phyloP scores from a whole-genome alignment of 1,139 yeast genomes.

The Saccharomycopsis hybrid region DNA sequence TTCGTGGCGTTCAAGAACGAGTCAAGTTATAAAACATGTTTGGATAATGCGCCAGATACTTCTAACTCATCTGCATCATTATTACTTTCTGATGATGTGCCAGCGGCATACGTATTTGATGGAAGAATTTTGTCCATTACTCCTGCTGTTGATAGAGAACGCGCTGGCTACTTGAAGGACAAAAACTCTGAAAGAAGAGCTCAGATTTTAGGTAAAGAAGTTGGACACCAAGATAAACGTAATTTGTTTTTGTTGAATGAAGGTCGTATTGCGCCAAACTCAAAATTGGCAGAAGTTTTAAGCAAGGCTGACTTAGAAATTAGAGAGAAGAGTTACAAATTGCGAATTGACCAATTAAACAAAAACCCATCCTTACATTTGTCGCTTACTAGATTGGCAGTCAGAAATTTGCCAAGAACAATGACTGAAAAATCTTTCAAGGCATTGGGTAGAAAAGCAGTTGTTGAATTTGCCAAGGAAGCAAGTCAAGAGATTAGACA shows the following conservation, averaged over 20 bases:
- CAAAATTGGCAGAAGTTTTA: conserved; percentile 68
- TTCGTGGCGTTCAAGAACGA: conserved; percentile 76
- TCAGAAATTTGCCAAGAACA: conserved; percentile 88
- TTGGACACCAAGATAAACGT: conserved; percentile 71
- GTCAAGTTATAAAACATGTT: conserved; percentile 60
- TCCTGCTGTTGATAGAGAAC: conserved; percentile 79
- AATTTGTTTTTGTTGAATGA: conserved; percentile 82
- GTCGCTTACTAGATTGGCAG: conserved; percentile 87
- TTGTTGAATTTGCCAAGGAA: conserved; percentile 92
- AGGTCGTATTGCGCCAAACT: conserved; percentile 80
- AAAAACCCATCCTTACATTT: conserved; percentile 88
- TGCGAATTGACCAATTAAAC: conserved; percentile 84
- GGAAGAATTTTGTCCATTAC: conserved; percentile 84
- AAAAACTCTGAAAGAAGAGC: conserved; percentile 68
- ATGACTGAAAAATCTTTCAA: conserved; percentile 85
- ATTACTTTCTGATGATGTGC: conserved; percentile 85
- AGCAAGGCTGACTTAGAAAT: conserved; percentile 73
- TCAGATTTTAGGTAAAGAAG: conserved; percentile 69
- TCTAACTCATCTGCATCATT: conserved; percentile 56
- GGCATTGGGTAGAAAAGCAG: conserved; percentile 90
- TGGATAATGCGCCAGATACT: conserved; percentile 65
- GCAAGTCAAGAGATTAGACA: conserved; percentile 72
- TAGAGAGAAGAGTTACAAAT: conserved; percentile 79
- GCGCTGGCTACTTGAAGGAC: conserved; percentile 74
- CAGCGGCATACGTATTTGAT: conserved; percentile 82